Evolutionary conservation across 2,329 filamentous ascomycete genomes (phyloP), one percentile per base, ranked within the genome.

Genomic region (Fusarium illudens): DNA sequence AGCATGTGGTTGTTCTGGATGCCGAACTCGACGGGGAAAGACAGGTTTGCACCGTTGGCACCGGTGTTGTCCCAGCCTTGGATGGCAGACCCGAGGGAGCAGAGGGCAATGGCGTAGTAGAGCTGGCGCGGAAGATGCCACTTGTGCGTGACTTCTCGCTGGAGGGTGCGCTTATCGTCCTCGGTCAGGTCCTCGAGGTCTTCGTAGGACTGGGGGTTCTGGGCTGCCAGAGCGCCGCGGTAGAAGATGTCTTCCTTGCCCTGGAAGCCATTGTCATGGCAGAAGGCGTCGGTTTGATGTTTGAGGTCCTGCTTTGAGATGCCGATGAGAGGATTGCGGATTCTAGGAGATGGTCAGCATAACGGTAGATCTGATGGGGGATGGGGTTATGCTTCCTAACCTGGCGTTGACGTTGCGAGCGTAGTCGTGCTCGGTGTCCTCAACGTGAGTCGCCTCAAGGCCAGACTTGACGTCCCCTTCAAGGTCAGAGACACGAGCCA

Each of bases 11-110:
- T 71, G 22, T 76, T 48, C 27, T 71, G 63, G 11, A 80, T 79
- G 10, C 77, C 78, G 19, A 81, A 79, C 48, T 75, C 77, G 13
- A 67, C 56, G 0, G 79, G 78, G 46, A 79, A 81, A 0, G 77
- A 78, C 7, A 81, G 70, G 52, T 81, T 81, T 20, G 79, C 79
- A 0, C 79, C 79, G 17, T 79, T 79, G 3, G 77, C 75, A 6
- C 80, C 79, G 5, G 80, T 82, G 53, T 82, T 80, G 59, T 84
- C 82, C 82, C 82, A 84, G 5, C 82, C 81, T 57, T 77, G 75
- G 1, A 77, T 68, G 0, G 75, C 75, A 9, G 75, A 73, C 0
- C 75, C 75, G 1, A 77, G 66, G 6, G 75, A 77, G 27, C 75
- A 76, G 0, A 77, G 58, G 2, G 72, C 71, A 30, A 77, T 74